Percentiles rank a stretch among this genome's conserved stretches.
Conservation (phyloP, 208 protist genomes). For the Trichomonas vaginalis region DNA sequence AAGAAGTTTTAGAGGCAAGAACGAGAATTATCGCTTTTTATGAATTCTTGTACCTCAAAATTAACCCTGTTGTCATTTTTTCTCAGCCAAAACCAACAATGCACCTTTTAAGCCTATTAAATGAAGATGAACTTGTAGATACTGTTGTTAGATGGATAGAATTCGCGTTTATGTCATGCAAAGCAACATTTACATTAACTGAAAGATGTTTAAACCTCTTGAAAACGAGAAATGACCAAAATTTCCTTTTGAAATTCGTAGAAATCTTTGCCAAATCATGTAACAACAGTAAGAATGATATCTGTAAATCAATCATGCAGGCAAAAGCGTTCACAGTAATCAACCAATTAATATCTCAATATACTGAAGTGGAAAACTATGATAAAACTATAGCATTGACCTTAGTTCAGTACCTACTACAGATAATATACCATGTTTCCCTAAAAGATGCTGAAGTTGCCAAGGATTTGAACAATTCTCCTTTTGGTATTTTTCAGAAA, state of each 20-base stretch:
- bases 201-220: background rate
- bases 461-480: background rate
- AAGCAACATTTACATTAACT: background rate
- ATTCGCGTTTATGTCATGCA: background rate
- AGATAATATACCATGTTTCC: background rate
- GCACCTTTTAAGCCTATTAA: background rate
- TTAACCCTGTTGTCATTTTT: background rate
- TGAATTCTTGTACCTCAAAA: background rate
- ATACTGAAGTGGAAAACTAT: no score
- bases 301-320: background rate
- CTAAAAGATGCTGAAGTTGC: background rate
- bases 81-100: background rate
- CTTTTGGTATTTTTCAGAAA: background rate
- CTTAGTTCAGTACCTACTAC: background rate
- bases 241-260: background rate
- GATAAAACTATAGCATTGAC: background rate
- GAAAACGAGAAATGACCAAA: background rate
- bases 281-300: background rate
- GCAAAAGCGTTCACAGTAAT: background rate
- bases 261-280: background rate
- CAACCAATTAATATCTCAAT: no score
- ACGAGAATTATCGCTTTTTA: background rate
- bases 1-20: background rate
- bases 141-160: background rate
- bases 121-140: background rate